Conservation (phyloP, 192 early-diverging fungal genomes). For the Backusella psychrophila region DNA sequence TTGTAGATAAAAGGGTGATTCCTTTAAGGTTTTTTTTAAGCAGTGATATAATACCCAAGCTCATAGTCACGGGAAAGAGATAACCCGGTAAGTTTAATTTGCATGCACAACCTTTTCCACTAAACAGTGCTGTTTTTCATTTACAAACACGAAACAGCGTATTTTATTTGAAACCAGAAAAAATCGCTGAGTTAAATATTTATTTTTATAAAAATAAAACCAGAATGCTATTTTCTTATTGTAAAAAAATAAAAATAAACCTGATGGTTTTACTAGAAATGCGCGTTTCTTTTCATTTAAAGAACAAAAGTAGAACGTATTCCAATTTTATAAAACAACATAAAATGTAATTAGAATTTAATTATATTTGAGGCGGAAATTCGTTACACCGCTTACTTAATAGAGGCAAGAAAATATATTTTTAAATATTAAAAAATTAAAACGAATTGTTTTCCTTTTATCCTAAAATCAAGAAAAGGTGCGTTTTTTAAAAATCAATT, state of each 20-base stretch:
- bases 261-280: neutral
- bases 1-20: no score
- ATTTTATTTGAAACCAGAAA: neutral
- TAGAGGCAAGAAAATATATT: neutral
- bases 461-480: neutral
- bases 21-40: no score
- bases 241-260: neutral
- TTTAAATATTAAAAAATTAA: neutral
- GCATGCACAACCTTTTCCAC: no score
- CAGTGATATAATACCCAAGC: neutral
- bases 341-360: neutral
- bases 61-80: neutral
- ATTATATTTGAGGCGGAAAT: neutral
- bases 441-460: neutral
- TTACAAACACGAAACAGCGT: neutral
- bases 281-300: neutral
- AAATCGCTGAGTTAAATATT: neutral
- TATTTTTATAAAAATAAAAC: neutral
- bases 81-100: neutral
- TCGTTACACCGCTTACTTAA: neutral
- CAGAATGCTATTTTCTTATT: neutral
- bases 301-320: neutral
- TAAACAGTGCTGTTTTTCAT: no score
- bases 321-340: neutral
- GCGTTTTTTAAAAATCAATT: neutral